Evolutionary conservation across 352 stramenopile genomes (phyloP), one percentile per base, ranked within the genome.

Genomic region (Phytophthora cryptogea): DNA sequence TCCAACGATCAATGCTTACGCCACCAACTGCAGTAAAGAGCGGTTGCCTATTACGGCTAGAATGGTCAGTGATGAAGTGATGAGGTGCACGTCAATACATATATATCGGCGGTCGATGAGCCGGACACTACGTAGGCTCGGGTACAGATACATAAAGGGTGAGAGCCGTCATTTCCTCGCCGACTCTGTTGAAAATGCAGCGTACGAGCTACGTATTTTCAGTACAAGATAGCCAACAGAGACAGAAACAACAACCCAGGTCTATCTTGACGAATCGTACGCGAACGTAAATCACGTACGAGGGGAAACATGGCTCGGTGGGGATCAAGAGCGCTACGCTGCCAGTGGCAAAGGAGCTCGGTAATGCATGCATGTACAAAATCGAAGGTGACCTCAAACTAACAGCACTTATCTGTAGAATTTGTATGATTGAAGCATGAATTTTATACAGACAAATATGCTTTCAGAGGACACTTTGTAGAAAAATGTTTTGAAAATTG

Each of bases 1-100:
- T 14, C 43, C 43, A 13, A 11, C 27, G 9, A 50, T 50, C 27
- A 28, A 26, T 28, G 14, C 10, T 3, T 57, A 57, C 39, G 13
- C 49, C 16, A 35, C 39, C 14, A 40, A 57, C 14, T 48, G 26
- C 27, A 57, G 42, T 27, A 48, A 47, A 14, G 37, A 41, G 4
- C 37, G 36, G 10, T 37, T 37, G 8, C 50, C 37, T 32, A 39
- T 57, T 43, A 41, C 50, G 39, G 37, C 50, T 36, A 44, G 49
- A 48, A 57, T 49, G 50, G 37, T 41, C 4, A 16, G 26, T n/a
- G 36, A 46, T 20, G 37, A 57, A 16, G 50, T 44, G 23, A 20
- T 35, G 4, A 26, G 7, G 2, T n/a, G 28, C 11, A 41, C 16
- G 8, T 4, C 4, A 0, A 48, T 48, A 13, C 8, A 20, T 5